phyloP scores from a whole-genome alignment of 257 asterid genomes.

The Solanum dulcamara region DNA sequence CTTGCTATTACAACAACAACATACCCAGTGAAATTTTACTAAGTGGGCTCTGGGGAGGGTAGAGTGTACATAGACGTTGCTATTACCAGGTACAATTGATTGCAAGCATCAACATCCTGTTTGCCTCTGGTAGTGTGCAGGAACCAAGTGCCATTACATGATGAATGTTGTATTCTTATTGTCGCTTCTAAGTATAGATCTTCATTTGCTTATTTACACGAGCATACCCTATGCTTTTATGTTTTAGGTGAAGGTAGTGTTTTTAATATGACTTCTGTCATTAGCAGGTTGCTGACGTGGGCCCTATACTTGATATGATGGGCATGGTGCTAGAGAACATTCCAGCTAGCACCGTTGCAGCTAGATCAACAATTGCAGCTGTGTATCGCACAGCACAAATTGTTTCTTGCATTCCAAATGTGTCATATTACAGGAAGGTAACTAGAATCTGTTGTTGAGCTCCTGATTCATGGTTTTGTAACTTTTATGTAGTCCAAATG shows the following conservation, averaged over 20 bases:
- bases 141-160: background rate
- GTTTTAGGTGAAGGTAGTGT: background rate
- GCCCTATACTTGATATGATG: constrained; percentile 42
- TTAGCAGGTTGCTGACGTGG: constrained; percentile 35
- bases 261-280: background rate
- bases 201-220: background rate
- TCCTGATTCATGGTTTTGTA: background rate
- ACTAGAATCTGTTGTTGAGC: background rate
- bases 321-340: constrained; percentile 37
- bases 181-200: background rate
- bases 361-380: constrained; percentile 32
- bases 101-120: background rate
- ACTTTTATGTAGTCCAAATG: background rate
- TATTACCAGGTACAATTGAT: background rate
- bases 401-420: constrained; percentile 30
- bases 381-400: constrained; percentile 33
- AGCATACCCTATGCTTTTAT: background rate
- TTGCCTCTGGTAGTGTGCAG: background rate
- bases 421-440: constrained; percentile 29
- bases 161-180: background rate
- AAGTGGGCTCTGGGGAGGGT: background rate
- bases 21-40: background rate
- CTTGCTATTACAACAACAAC: background rate
- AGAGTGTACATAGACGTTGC: background rate
- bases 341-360: constrained; percentile 14